A percentile compares a stretch with the other conserved stretches of the same genome.
phyloP scores from a whole-genome alignment of 129 eudicot species.

The Escallonia herrerae region DNA sequence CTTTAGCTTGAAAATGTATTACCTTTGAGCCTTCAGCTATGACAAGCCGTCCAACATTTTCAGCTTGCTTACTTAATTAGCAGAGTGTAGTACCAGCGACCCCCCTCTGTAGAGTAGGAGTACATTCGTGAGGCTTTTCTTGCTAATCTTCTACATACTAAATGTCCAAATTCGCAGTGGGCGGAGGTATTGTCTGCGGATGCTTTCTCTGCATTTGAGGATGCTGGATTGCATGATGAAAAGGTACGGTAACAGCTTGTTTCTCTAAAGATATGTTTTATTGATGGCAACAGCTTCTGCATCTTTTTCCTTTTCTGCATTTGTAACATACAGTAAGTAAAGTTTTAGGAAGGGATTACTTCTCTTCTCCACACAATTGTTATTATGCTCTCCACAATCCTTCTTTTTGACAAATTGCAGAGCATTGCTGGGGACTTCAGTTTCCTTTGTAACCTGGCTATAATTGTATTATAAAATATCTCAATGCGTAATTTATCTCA shows the following conservation, averaged over 20 bases:
- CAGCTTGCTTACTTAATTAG: too few species aligned
- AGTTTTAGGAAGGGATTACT: background rate
- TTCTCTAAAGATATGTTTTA: background rate
- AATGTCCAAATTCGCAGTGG: slow-evolving; percentile 48
- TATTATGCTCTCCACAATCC: background rate
- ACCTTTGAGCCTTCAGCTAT: background rate
- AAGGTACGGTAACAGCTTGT: slow-evolving; percentile 30
- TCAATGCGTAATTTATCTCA: too few species aligned
- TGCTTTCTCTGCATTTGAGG: slow-evolving; percentile 91
- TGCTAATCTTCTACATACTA: slow-evolving; percentile 4
- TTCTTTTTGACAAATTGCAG: background rate
- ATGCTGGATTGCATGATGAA: slow-evolving; percentile 66
- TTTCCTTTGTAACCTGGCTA: too few species aligned
- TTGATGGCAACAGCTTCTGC: background rate
- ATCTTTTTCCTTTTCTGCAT: too few species aligned
- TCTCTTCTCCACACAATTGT: background rate
- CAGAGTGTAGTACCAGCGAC: too few species aligned
- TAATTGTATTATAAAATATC: too few species aligned
- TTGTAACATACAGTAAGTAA: too few species aligned
- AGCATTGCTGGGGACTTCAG: background rate
- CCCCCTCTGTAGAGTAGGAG: too few species aligned
- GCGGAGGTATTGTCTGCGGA: slow-evolving; percentile 92
- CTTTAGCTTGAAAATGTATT: background rate
- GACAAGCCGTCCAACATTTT: too few species aligned
- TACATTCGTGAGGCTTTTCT: background rate